Base-by-base conservation (phyloP, 73 alveolate species). In the Tetrahymena thermophila region DNA sequence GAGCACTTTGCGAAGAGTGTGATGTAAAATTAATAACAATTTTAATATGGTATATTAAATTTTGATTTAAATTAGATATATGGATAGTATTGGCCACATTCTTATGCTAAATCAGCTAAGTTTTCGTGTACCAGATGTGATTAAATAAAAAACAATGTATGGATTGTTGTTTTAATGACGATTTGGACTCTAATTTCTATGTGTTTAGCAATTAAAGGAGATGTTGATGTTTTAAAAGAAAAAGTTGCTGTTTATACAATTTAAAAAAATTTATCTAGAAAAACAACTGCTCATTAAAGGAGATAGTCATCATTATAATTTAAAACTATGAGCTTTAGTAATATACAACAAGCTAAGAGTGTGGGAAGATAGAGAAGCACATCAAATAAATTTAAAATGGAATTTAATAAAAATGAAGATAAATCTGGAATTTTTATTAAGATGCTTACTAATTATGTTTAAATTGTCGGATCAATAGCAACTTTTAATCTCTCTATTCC, bases 1-100 rank as follows among this genome's bases (percentile, higher is more conserved):
- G 96, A 94, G 96, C 96, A 19, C 94, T 94, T 37, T 94, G 96
- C 40, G 96, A 94, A 84, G 94, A 94, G 83, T 94, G 96, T 37
- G 96, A 94, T 42, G 35, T 94, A 44, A 44, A 17, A 44, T 7
- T 44, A 44, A 44, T 44, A 11, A 44, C 2, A 44, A 4, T 14
- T 44, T 14, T 14, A 14, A 14, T 11, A 44, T 4, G 23, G 9
- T 44, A 42, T 42, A 6, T 9, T 42, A 9, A 9, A 9, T 44
- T 44, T 44, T 11, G 9, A 7, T 44, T 14, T 4, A 37, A 44
- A 40, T 13, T 34, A 94, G 96, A 84, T 34, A 38, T 28, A 84
- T 4, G 85, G 85, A 2, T 21, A 58, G 6, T 58, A 11, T 9
- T 58, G 85, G 85, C 10, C 10, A 23, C 10, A 23, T 58, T 17